phyloP scores from a whole-genome alignment of 495 filamentous ascomycete species.

The Penicillium daleae region DNA sequence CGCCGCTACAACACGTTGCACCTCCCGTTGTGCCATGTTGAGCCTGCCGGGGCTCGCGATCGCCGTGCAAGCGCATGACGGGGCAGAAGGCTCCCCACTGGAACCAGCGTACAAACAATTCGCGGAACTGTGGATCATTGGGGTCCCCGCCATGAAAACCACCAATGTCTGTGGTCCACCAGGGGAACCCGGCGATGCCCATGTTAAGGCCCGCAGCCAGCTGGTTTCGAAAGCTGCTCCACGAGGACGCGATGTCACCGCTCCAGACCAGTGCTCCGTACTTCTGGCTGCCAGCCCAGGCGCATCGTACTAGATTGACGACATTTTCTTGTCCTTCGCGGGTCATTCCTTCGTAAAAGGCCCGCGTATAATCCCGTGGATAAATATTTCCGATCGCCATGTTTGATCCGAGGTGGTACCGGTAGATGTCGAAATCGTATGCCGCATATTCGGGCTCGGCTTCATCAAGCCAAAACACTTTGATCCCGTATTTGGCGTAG shows the following conservation, averaged over 20 bases:
- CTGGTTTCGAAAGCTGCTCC: slow-evolving; percentile 57
- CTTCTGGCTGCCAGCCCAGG: slow-evolving; percentile 62
- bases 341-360: slow-evolving; percentile 58
- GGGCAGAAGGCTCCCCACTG: slow-evolving; percentile 64
- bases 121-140: slow-evolving; percentile 51
- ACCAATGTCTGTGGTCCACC: slow-evolving; percentile 65
- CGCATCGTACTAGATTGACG: slow-evolving; percentile 60
- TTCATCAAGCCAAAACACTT: slow-evolving; percentile 64
- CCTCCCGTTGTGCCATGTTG: slow-evolving; percentile 5
- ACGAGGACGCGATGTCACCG: slow-evolving; percentile 61
- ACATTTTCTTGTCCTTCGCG: slow-evolving; percentile 50
- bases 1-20: slow-evolving; percentile 5
- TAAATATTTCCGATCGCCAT: slow-evolving; percentile 59
- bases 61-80: slow-evolving; percentile 62
- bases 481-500: slow-evolving; percentile 54
- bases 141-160: slow-evolving; percentile 62
- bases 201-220: slow-evolving; percentile 61
- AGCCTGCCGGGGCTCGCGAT: slow-evolving; percentile 49
- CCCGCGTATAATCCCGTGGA: slow-evolving; percentile 55
- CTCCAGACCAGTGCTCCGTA: slow-evolving; percentile 63
- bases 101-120: slow-evolving; percentile 64
- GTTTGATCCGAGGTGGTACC: slow-evolving; percentile 58
- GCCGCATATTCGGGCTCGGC: slow-evolving; percentile 61
- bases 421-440: slow-evolving; percentile 63
- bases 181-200: slow-evolving; percentile 59